phyloP scores from a whole-genome alignment of 108 stramenopile genomes.

The Nitzschia sp. region DNA sequence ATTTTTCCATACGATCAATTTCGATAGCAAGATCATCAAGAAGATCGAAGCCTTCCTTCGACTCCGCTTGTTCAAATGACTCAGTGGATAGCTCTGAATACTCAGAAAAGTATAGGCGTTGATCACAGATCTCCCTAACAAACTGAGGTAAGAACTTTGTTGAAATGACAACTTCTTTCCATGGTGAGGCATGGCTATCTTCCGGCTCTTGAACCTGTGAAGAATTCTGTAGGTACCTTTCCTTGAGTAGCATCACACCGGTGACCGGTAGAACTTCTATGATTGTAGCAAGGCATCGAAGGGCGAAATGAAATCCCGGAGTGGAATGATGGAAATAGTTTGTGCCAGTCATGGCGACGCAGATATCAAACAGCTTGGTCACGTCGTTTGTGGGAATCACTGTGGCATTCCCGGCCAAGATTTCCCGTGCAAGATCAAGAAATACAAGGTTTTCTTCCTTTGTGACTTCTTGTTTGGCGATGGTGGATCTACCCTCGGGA shows the following conservation, averaged over 20 bases:
- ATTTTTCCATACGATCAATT: background rate
- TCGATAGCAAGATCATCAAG: conserved; percentile 4
- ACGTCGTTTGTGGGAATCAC: background rate
- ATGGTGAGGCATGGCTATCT: too few species aligned
- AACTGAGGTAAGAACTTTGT: background rate
- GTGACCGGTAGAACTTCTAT: background rate
- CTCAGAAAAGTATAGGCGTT: background rate
- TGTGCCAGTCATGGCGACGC: background rate
- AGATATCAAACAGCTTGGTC: background rate
- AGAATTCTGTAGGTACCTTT: too few species aligned
- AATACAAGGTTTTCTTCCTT: background rate
- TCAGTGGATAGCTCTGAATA: background rate
- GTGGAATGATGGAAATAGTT: background rate
- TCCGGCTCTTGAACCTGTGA: too few species aligned
- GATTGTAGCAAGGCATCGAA: background rate
- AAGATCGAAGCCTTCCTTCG: too few species aligned
- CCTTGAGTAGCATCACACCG: background rate
- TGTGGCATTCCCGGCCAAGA: background rate
- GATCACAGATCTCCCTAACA: background rate
- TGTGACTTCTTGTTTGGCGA: too few species aligned
- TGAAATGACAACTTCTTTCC: too few species aligned
- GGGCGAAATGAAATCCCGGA: background rate
- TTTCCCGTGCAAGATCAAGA: background rate
- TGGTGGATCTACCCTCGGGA: background rate
- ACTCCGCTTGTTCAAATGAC: background rate